These are phyloP conservation scores for Diplodia sapinea DNA, from an alignment of 2,329 filamentous ascomycete genomes.

Conservation along the genomic window DNA sequence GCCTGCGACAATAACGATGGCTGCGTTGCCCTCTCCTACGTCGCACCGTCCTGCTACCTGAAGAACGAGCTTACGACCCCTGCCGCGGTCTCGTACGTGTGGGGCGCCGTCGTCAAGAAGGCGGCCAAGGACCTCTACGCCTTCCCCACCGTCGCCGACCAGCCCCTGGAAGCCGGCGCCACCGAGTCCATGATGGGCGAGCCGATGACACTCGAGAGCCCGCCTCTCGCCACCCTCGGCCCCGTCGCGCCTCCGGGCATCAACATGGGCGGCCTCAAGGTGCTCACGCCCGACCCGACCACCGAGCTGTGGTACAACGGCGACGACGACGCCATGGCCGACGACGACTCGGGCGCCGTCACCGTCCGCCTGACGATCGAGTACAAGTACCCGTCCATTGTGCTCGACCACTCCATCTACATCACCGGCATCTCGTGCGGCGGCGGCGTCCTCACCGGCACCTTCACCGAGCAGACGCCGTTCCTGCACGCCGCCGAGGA, in stretches of 20 bases:
- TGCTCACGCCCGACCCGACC: neutral
- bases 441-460: neutral
- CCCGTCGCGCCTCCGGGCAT: constrained; percentile 13
- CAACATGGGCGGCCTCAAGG: constrained; percentile 23
- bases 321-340: constrained; percentile 4
- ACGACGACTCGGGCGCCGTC: constrained; percentile 16
- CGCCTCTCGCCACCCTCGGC: constrained; percentile 15
- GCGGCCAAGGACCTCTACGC: constrained; percentile 8
- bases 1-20: constrained; percentile 8
- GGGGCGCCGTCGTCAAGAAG: constrained; percentile 22
- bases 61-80: constrained; percentile 13
- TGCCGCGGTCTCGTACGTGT: constrained; percentile 9
- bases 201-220: constrained; percentile 3
- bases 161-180: neutral
- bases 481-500: constrained; percentile 20
- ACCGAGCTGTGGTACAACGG: constrained; percentile 20
- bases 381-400: constrained; percentile 32
- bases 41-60: constrained; percentile 13
- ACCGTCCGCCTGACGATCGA: constrained; percentile 22
- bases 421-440: constrained; percentile 32
- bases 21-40: constrained; percentile 11
- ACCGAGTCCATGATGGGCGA: constrained; percentile 6
- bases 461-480: constrained; percentile 28
- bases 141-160: constrained; percentile 11
- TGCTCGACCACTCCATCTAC: constrained; percentile 32